Evolutionary conservation across 2,329 filamentous ascomycete species (phyloP).

Genomic region (Cladophialophora chaetospira): DNA sequence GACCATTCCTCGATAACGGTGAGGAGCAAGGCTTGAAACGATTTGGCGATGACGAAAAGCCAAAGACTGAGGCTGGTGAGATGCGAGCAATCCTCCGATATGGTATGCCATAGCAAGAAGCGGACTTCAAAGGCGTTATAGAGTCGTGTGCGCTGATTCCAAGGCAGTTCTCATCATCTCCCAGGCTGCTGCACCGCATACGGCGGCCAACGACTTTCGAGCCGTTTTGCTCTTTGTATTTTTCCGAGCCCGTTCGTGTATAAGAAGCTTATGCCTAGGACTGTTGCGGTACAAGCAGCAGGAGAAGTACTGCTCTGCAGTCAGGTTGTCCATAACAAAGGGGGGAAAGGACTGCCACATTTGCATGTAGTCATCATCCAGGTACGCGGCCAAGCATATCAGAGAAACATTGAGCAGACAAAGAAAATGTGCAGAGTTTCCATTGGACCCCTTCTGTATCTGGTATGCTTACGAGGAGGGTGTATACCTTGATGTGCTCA

Average conservation of each 20-base stretch:
- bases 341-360: constrained; percentile 47
- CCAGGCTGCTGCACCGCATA: constrained; percentile 21
- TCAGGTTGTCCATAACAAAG: constrained; percentile 27
- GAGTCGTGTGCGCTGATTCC: constrained; percentile 4
- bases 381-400: constrained; percentile 1
- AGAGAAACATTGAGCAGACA: not conserved
- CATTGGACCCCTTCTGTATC: constrained; percentile 50
- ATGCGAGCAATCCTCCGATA: constrained; percentile 14
- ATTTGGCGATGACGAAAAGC: constrained; percentile 9
- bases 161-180: not conserved
- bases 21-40: constrained; percentile 21
- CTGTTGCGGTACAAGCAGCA: constrained; percentile 2
- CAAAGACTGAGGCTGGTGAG: constrained; percentile 9
- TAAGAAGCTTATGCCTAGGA: constrained; percentile 17
- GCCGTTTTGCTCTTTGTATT: constrained; percentile 17
- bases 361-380: constrained; percentile 55
- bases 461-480: constrained; percentile 39
- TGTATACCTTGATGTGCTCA: not conserved
- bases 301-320: constrained; percentile 4
- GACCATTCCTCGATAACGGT: too few species aligned
- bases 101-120: constrained; percentile 13
- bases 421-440: constrained; percentile 36
- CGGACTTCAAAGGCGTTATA: constrained; percentile 20
- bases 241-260: constrained; percentile 17
- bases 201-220: constrained; percentile 18